Conservation (phyloP, 2,329 filamentous ascomycete species). For the Apiospora phragmitis region DNA sequence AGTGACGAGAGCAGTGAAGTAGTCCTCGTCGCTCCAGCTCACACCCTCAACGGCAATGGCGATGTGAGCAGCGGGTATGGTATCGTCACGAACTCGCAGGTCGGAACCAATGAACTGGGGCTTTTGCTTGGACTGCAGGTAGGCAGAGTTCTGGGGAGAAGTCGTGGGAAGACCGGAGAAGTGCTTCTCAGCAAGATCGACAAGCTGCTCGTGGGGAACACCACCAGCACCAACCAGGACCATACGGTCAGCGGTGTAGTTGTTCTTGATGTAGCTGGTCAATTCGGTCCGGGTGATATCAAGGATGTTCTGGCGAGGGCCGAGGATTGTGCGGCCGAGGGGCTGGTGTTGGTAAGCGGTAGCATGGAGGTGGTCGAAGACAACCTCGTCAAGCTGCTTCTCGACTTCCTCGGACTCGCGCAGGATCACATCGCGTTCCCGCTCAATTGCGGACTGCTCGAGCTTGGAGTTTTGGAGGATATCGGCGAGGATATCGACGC, state of each 20-base stretch:
- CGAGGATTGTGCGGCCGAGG: constrained; percentile 94
- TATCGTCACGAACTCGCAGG: constrained; percentile 93
- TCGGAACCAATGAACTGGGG: constrained; percentile 97
- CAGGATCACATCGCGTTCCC: constrained; percentile 97
- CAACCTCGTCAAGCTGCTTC: constrained; percentile 99
- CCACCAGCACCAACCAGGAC: constrained; percentile 95
- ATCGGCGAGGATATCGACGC: constrained; percentile 97
- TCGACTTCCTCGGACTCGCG: constrained; percentile 99
- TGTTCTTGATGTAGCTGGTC: constrained; percentile 96
- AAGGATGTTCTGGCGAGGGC: constrained; percentile 96
- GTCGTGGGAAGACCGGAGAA: constrained; percentile 78
- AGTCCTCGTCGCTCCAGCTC: constrained; percentile 98
- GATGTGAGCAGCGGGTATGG: constrained; percentile 93
- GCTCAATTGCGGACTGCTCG: constrained; percentile 87
- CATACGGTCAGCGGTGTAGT: constrained; percentile 99
- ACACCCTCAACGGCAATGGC: constrained; percentile 99
- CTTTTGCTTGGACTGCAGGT: constrained; percentile 78
- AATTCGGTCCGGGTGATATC: constrained; percentile 92
- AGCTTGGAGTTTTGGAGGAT: constrained; percentile 99
- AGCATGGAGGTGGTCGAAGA: constrained; percentile 98
- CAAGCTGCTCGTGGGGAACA: constrained; percentile 89
- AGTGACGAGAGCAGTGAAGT: constrained; percentile 96
- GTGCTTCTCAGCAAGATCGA: constrained; percentile 95
- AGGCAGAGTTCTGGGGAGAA: constrained; percentile 72
- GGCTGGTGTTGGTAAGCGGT: constrained; percentile 97